Evolutionary conservation across 2,329 filamentous ascomycete genomes (phyloP).

Genomic region (Plectosphaerella plurivora): DNA sequence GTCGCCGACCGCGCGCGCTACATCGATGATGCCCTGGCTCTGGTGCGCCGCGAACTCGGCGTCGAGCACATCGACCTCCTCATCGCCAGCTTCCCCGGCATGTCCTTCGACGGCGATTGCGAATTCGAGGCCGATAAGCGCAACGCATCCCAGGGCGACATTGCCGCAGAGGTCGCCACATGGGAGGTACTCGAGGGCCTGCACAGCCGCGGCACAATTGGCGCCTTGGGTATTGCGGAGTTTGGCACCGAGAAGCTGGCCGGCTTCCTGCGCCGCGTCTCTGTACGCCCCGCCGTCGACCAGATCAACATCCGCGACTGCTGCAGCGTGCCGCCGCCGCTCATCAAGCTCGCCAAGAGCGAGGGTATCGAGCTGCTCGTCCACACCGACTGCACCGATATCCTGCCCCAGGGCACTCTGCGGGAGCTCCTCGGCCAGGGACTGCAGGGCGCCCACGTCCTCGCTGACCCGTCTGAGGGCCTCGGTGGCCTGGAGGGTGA

Average conservation of each 20-base stretch:
- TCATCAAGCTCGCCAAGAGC: slow-evolving; percentile 79
- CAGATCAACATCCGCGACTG: slow-evolving; percentile 97
- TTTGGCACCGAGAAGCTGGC: slow-evolving; percentile 81
- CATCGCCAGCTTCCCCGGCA: slow-evolving; percentile 87
- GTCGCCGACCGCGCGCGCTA: slow-evolving; percentile 62
- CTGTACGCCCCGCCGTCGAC: slow-evolving; percentile 74
- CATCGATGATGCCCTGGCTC: slow-evolving; percentile 69
- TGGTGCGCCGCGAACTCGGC: slow-evolving; percentile 77
- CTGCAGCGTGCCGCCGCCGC: slow-evolving; percentile 87
- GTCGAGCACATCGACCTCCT: slow-evolving; percentile 77
- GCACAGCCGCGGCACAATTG: slow-evolving; percentile 65
- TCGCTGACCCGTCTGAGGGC: slow-evolving; percentile 55
- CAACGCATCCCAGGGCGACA: slow-evolving; percentile 57
- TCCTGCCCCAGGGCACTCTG: slow-evolving; percentile 80
- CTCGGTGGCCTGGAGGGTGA: slow-evolving; percentile 65
- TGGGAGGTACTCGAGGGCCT: slow-evolving; percentile 72
- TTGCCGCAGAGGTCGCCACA: slow-evolving; percentile 63
- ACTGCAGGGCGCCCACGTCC: slow-evolving; percentile 67
- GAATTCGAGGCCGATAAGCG: slow-evolving; percentile 68
- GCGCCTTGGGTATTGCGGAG: slow-evolving; percentile 79
- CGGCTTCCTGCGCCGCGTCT: slow-evolving; percentile 69
- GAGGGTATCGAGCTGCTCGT: slow-evolving; percentile 83
- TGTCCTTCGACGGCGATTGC: slow-evolving; percentile 90
- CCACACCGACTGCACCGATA: slow-evolving; percentile 90
- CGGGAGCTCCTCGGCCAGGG: slow-evolving; percentile 76